phyloP scores from a whole-genome alignment of 129 eudicot genomes.

The Saposhnikovia divaricata region DNA sequence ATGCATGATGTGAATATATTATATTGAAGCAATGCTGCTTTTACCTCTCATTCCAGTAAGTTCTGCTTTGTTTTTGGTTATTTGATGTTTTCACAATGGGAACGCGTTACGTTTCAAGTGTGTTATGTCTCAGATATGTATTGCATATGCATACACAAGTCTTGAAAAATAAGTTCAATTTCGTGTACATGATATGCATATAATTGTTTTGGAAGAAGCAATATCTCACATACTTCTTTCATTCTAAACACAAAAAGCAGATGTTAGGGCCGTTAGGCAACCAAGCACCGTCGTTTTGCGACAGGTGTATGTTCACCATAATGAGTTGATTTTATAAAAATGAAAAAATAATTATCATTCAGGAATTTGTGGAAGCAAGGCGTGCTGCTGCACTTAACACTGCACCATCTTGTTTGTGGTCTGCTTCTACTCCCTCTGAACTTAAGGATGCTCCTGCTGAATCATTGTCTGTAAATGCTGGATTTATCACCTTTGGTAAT shows the following conservation, averaged over 20 bases:
- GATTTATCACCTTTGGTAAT: conserved; percentile 93
- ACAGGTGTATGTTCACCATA: not conserved
- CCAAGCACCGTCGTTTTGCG: not conserved
- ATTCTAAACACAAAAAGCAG: not conserved
- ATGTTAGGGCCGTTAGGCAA: not conserved
- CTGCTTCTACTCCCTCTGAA: conserved; percentile 78
- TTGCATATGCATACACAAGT: not conserved
- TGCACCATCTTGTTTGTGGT: conserved; percentile 90
- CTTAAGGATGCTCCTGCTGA: conserved; percentile 61
- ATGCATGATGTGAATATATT: not conserved
- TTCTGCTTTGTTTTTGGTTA: not conserved
- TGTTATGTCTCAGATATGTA: not conserved
- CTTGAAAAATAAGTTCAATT: not conserved
- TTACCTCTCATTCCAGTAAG: not conserved
- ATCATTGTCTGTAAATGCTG: conserved; percentile 79
- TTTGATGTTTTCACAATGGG: not conserved
- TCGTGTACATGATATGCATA: not conserved
- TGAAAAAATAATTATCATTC: conserved; percentile 6
- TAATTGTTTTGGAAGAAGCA: not conserved
- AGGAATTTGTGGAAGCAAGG: conserved; percentile 97
- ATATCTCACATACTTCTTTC: not conserved
- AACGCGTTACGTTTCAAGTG: not conserved
- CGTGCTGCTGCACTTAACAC: conserved; percentile 64
- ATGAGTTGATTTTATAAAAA: not conserved
- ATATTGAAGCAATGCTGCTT: not conserved